Evolutionary conservation across 1,284 basidiomycete genomes (phyloP), one percentile per base, ranked within the genome.

Genomic region (Cryptococcus sp.): DNA sequence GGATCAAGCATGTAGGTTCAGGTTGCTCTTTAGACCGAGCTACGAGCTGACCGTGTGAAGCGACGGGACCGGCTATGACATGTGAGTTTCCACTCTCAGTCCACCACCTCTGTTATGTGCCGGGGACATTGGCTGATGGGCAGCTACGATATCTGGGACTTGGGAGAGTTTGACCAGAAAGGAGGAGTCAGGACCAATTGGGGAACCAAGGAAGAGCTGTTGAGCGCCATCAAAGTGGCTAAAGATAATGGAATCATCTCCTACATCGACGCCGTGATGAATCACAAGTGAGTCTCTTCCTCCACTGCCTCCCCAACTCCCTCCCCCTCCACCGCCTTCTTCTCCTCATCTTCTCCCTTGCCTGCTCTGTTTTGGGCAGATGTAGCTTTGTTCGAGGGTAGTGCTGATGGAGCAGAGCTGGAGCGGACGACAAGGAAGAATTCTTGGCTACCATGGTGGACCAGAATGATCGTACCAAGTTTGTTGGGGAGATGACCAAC

Each of bases 111-210:
- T n/a, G n/a, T n/a, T n/a, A n/a, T n/a, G n/a, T n/a, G n/a, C n/a
- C n/a, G n/a, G n/a, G n/a, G n/a, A n/a, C n/a, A n/a, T n/a, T n/a
- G n/a, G n/a, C 48, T 37, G 28, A 76, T 51, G 69, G n/a, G 68
- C 48, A 74, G 77, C 45, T 78, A 76, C 59, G 75, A 77, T 53
- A 51, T 89, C 80, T 91, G 86, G 86, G 89, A 92, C 66, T 74
- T 97, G 10, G 93, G 93, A 41, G 92, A 97, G 75, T 97, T 95
- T 59, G 74, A 89, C 45, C 86, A 88, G 69, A 93, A 90, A 69
- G 86, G 85, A 11, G 75, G 79, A n/a, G 73, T 81, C 44, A 70
- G 77, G 9, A 97, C 92, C n/a, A 81, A 92, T 55, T 97, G 91
- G 88, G 93, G 93, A 18, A 86, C 84, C 12, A 86, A 85, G 59